Percentiles rank a stretch among this genome's conserved stretches.
These are phyloP conservation scores for Tarenaya hassleriana DNA, from an alignment of 345 rosid genomes.

Conservation along the genomic window DNA sequence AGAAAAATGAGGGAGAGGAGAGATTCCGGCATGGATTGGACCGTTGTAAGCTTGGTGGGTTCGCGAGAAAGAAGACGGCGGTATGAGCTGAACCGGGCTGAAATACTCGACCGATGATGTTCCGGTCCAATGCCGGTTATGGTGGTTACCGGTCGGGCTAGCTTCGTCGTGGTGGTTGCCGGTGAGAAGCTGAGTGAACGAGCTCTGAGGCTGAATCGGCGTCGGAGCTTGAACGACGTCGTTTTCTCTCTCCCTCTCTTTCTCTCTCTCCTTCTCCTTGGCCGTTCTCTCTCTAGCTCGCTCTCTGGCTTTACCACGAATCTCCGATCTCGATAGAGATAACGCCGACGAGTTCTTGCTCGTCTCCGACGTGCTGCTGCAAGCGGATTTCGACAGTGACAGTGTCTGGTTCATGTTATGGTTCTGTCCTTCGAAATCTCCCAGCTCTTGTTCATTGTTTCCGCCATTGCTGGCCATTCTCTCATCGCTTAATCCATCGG, in stretches of 20 bases:
- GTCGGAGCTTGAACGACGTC: background rate
- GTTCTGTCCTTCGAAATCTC: slow-evolving; percentile 12
- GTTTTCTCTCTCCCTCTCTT: slow-evolving; percentile 48
- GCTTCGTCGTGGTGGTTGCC: slow-evolving; percentile 27
- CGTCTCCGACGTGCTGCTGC: slow-evolving; percentile 88
- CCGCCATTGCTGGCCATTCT: slow-evolving; percentile 38
- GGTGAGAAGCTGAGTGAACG: slow-evolving; percentile 83
- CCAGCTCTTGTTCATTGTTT: background rate
- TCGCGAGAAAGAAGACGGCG: slow-evolving; percentile 17
- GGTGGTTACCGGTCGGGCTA: slow-evolving; percentile 22
- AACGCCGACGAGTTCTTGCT: slow-evolving; percentile 70
- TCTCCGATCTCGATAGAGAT: slow-evolving; percentile 65
- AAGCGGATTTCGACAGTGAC: slow-evolving; percentile 68
- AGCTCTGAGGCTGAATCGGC: slow-evolving; percentile 25
- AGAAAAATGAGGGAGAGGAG: slow-evolving; percentile 25
- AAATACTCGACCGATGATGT: slow-evolving; percentile 53
- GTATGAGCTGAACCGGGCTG: slow-evolving; percentile 38
- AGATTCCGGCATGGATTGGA: slow-evolving; percentile 30
- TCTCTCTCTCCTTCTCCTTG: slow-evolving; percentile 70
- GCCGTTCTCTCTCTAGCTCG: slow-evolving; percentile 80
- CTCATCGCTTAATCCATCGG: slow-evolving; percentile 41
- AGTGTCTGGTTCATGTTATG: slow-evolving; percentile 55
- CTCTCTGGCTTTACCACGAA: slow-evolving; percentile 63
- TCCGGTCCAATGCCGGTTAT: slow-evolving; percentile 38
- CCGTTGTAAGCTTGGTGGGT: background rate